These are phyloP conservation scores for Gossypium lobatum DNA, from an alignment of 441 rosid species.

Conservation along the genomic window DNA sequence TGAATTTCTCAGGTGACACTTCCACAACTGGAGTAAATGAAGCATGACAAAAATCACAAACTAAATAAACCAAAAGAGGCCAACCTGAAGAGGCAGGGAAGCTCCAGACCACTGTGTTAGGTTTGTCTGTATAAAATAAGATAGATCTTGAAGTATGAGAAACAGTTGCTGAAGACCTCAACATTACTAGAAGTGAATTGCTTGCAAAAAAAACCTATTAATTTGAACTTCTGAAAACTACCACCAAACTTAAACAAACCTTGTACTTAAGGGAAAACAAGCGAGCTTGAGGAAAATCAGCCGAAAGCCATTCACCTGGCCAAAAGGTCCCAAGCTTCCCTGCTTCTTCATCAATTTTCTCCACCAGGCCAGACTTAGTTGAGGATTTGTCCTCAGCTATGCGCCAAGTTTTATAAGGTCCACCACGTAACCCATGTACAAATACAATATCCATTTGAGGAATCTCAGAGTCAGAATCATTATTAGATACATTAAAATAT, in stretches of 20 bases:
- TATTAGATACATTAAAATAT: constrained; percentile 29
- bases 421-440: constrained; percentile 94
- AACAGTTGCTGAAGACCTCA: constrained; percentile 14
- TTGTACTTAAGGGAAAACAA: constrained; percentile 85
- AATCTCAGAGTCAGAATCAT: constrained; percentile 29
- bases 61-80: constrained; percentile 11
- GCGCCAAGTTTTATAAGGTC: constrained; percentile 96
- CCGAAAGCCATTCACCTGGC: constrained; percentile 97
- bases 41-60: background rate
- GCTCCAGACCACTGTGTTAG: constrained; percentile 97
- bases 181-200: constrained; percentile 11
- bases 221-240: constrained; percentile 1
- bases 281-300: constrained; percentile 82
- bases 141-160: constrained; percentile 13
- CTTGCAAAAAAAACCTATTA: background rate
- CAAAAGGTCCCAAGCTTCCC: constrained; percentile 95
- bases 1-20: background rate
- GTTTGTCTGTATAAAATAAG: constrained; percentile 61
- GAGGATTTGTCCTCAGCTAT: constrained; percentile 81
- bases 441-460: constrained; percentile 82
- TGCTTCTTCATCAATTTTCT: constrained; percentile 97
- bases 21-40: background rate
- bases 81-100: constrained; percentile 93
- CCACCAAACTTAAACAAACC: constrained; percentile 44
- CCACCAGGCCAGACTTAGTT: constrained; percentile 90